Percentiles rank a stretch among this genome's conserved stretches.
phyloP scores from a whole-genome alignment of 305 asterid genomes.

The Fraxinus floribunda region DNA sequence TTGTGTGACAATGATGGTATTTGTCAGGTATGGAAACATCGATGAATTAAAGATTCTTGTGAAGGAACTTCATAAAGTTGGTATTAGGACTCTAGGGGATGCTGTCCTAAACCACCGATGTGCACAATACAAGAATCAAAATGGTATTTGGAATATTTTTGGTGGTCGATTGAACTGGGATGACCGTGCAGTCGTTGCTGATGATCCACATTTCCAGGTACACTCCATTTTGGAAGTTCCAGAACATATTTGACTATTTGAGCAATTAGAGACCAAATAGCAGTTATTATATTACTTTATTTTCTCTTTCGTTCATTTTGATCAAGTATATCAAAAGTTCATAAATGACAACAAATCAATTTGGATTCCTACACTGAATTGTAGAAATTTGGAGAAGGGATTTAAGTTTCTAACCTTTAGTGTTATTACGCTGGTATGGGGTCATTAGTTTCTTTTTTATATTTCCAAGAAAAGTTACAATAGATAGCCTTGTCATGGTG shows the following conservation, averaged over 20 bases:
- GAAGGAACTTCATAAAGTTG: slow-evolving; percentile 66
- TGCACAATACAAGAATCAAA: slow-evolving; percentile 66
- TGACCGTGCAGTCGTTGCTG: slow-evolving; percentile 89
- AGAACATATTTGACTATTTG: neutral
- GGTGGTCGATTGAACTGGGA: slow-evolving; percentile 98
- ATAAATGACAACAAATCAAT: neutral
- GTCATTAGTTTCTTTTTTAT: neutral
- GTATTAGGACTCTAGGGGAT: slow-evolving; percentile 82
- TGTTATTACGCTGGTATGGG: neutral
- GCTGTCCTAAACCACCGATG: slow-evolving; percentile 92
- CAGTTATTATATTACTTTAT: slow-evolving; percentile 1
- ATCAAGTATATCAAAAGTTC: neutral
- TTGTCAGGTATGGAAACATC: slow-evolving; percentile 67
- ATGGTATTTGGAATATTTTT: slow-evolving; percentile 90
- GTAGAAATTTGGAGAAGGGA: neutral
- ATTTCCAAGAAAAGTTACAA: neutral
- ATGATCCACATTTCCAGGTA: slow-evolving; percentile 99
- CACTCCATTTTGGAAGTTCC: slow-evolving; percentile 11
- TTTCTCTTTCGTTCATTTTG: neutral
- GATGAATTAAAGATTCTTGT: slow-evolving; percentile 75
- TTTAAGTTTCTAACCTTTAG: slow-evolving; percentile 3
- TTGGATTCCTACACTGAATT: neutral
- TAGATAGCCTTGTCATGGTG: slow-evolving; percentile 8
- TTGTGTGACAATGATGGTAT: neutral
- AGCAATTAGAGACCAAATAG: neutral